These are phyloP conservation scores for Solanum dulcamara DNA, from an alignment of 257 asterid species.

Conservation along the genomic window DNA sequence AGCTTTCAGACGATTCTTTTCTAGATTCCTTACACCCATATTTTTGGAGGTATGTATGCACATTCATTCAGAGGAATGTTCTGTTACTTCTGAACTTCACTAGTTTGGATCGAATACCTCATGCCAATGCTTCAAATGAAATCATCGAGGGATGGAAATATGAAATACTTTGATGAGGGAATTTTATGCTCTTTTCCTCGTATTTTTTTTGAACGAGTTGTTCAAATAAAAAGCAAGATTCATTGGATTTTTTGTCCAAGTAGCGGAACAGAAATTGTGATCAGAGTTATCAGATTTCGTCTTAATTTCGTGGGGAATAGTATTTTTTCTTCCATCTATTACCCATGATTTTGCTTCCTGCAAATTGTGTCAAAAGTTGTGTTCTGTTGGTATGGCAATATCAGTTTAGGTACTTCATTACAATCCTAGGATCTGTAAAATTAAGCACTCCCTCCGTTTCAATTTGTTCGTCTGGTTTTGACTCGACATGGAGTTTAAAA, in stretches of 20 bases:
- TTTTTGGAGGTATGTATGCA: conserved; percentile 56
- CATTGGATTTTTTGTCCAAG: not conserved
- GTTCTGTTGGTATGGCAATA: not conserved
- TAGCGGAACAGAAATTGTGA: not conserved
- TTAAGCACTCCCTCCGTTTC: too few relatives aligned
- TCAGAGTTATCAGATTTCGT: not conserved
- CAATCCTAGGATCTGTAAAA: not conserved
- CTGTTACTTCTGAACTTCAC: not conserved
- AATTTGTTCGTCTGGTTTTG: too few relatives aligned
- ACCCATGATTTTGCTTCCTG: not conserved
- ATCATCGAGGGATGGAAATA: not conserved
- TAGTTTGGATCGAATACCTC: not conserved
- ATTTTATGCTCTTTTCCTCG: not conserved
- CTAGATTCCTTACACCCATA: conserved; percentile 82
- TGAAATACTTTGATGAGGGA: not conserved
- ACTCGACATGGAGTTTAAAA: too few relatives aligned
- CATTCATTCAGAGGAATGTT: not conserved
- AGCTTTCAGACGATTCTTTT: conserved; percentile 53
- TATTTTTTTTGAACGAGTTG: not conserved
- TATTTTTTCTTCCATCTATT: not conserved
- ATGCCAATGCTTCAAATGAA: not conserved
- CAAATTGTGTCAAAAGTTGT: not conserved
- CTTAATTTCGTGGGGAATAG: not conserved
- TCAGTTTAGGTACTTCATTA: not conserved
- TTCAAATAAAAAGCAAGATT: not conserved